A percentile compares a stretch with the other conserved stretches of the same genome.
Evolutionary conservation across 352 stramenopile species (phyloP).

Genomic region (Aphanomyces euteiches): DNA sequence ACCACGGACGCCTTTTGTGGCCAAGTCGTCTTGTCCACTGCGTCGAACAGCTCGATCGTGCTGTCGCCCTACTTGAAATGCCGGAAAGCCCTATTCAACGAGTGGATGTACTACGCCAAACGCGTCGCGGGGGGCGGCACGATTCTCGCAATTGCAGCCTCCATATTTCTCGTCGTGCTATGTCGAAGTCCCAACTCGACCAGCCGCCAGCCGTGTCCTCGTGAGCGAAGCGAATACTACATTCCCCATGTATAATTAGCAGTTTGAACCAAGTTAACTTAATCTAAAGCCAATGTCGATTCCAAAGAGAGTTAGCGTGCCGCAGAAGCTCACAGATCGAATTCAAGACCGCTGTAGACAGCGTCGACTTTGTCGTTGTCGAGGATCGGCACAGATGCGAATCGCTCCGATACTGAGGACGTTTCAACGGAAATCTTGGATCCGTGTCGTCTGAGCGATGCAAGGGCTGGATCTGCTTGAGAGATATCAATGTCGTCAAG

Average conservation of each 20-base stretch:
- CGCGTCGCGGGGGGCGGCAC: constrained; percentile 2
- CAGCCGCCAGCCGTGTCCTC: too few relatives aligned
- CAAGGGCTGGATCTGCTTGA: neutral
- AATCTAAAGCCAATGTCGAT: too few relatives aligned
- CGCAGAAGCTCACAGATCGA: neutral
- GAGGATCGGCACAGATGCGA: neutral
- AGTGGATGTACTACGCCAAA: constrained; percentile 7
- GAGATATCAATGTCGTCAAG: neutral
- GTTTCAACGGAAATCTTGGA: neutral
- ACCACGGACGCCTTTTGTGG: neutral
- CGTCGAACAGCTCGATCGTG: neutral
- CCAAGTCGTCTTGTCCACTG: neutral
- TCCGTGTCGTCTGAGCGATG: too few relatives aligned
- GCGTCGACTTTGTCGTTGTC: neutral
- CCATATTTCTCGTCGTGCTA: constrained; percentile 7
- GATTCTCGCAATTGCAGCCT: neutral
- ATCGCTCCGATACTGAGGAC: too few relatives aligned
- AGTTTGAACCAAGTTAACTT: too few relatives aligned
- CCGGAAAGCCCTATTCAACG: neutral
- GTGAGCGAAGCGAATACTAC: too few relatives aligned
- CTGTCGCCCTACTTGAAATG: neutral
- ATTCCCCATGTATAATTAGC: too few relatives aligned
- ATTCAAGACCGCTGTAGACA: neutral
- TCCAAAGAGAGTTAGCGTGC: neutral
- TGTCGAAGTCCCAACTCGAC: neutral